These are phyloP conservation scores for Pseudogymnoascus sp. DNA, from an alignment of 2,329 filamentous ascomycete genomes.

Conservation along the genomic window DNA sequence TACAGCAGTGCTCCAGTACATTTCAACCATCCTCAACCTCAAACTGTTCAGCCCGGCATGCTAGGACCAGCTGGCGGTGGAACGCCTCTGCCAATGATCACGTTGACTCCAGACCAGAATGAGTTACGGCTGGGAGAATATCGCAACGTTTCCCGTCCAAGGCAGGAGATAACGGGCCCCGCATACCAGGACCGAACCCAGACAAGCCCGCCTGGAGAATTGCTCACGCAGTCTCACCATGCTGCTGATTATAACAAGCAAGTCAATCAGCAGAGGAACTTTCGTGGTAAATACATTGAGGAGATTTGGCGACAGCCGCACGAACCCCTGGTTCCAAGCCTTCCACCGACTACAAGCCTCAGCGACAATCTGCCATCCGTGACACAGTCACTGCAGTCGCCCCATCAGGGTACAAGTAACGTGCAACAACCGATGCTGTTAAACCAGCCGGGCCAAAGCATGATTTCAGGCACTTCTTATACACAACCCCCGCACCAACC, in stretches of 20 bases:
- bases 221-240: slow-evolving; percentile 78
- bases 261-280: slow-evolving; percentile 70
- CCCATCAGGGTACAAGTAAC: slow-evolving; percentile 48
- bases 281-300: slow-evolving; percentile 72
- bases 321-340: slow-evolving; percentile 57
- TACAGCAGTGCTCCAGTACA: slow-evolving; percentile 68
- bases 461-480: slow-evolving; percentile 51
- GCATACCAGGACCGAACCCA: slow-evolving; percentile 83
- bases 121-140: slow-evolving; percentile 75
- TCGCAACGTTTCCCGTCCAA: slow-evolving; percentile 71
- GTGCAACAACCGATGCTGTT: slow-evolving; percentile 46
- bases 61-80: slow-evolving; percentile 58
- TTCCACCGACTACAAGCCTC: slow-evolving; percentile 32
- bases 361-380: slow-evolving; percentile 38
- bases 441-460: slow-evolving; percentile 34
- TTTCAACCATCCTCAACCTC: slow-evolving; percentile 56
- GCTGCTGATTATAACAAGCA: slow-evolving; percentile 86
- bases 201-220: slow-evolving; percentile 66
- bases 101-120: slow-evolving; percentile 68
- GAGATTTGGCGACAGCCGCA: slow-evolving; percentile 77
- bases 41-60: slow-evolving; percentile 66
- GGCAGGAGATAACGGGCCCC: slow-evolving; percentile 82
- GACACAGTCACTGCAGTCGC: slow-evolving; percentile 51
- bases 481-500: slow-evolving; percentile 66
- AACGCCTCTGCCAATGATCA: slow-evolving; percentile 76